These are phyloP conservation scores for Podospora australis DNA, from an alignment of 495 filamentous ascomycete species.

Conservation along the genomic window DNA sequence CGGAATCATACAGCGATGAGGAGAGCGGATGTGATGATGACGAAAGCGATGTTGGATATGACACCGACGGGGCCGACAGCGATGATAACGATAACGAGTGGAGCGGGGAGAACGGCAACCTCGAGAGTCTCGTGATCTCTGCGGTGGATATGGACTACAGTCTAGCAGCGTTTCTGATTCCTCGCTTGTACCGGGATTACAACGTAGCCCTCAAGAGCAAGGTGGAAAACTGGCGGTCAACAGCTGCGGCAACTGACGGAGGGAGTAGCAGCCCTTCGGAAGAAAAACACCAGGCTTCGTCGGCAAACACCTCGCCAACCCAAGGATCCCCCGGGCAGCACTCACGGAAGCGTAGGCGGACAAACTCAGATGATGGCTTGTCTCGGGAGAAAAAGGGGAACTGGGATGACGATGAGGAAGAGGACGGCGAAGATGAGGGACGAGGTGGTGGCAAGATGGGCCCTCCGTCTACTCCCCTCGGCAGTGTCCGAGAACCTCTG, in stretches of 20 bases:
- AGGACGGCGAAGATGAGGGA: conserved; percentile 9
- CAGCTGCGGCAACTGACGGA: not conserved
- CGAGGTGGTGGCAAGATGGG: conserved; percentile 1
- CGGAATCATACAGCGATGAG: not conserved
- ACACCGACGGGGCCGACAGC: conserved; percentile 5
- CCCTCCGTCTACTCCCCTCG: conserved; percentile 3
- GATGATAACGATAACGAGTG: conserved; percentile 14
- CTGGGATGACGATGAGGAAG: conserved; percentile 14
- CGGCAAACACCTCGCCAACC: conserved; percentile 4
- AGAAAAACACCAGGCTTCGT: conserved; percentile 6
- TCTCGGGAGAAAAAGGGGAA: conserved; percentile 1
- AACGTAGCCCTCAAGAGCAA: conserved; percentile 17
- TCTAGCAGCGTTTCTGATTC: conserved; percentile 19
- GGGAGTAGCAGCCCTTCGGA: no score
- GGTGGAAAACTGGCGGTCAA: conserved; percentile 19
- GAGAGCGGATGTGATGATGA: conserved; percentile 13
- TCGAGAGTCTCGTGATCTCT: conserved; percentile 18
- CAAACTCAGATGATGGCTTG: conserved; percentile 12
- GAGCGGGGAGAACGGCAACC: conserved; percentile 22
- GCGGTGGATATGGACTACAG: conserved; percentile 19
- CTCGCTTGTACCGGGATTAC: conserved; percentile 17
- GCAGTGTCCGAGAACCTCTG: conserved; percentile 2
- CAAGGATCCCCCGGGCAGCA: not conserved
- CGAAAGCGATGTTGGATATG: conserved; percentile 7
- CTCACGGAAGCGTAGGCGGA: conserved; percentile 14